Evolutionary conservation across 768 basidiomycete genomes (phyloP).

Genomic region (Mycena sanguinolenta): DNA sequence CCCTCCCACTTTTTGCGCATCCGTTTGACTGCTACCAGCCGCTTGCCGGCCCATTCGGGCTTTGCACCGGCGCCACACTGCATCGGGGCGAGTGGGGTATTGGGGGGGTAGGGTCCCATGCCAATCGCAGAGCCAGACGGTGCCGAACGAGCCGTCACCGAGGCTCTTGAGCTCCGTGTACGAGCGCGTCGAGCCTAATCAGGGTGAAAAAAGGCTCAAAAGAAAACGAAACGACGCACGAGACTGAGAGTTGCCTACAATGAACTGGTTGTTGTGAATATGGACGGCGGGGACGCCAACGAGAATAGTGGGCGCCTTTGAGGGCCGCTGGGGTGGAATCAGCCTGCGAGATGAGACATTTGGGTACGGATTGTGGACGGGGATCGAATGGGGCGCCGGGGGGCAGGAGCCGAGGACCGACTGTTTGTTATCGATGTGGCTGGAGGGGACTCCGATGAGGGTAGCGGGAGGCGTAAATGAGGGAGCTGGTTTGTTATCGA

Average conservation of each 20-base stretch:
- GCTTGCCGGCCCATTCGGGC: conserved; percentile 94
- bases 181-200: conserved; percentile 84
- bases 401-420: too few relatives aligned
- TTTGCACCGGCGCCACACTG: conserved; percentile 93
- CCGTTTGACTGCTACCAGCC: conserved; percentile 95
- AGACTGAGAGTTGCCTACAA: conserved; percentile 79
- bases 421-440: too few relatives aligned
- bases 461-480: too few relatives aligned
- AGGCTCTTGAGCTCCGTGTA: conserved; percentile 97
- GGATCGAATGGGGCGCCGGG: too few relatives aligned
- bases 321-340: conserved; percentile 47
- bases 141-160: conserved; percentile 98
- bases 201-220: conserved; percentile 24
- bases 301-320: conserved; percentile 76
- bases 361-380: too few relatives aligned
- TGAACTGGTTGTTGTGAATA: conserved; percentile 75
- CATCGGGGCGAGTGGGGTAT: conserved; percentile 93
- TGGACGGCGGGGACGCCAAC: conserved; percentile 83
- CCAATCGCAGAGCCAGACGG: conserved; percentile 99
- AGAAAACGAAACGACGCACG: conserved; percentile 61
- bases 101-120: conserved; percentile 93
- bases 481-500: conserved; percentile 3
- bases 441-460: too few relatives aligned
- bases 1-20: conserved; percentile 99
- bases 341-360: conserved; percentile 37